Conservation (phyloP, 768 basidiomycete genomes). For the Boletus speciosus region DNA sequence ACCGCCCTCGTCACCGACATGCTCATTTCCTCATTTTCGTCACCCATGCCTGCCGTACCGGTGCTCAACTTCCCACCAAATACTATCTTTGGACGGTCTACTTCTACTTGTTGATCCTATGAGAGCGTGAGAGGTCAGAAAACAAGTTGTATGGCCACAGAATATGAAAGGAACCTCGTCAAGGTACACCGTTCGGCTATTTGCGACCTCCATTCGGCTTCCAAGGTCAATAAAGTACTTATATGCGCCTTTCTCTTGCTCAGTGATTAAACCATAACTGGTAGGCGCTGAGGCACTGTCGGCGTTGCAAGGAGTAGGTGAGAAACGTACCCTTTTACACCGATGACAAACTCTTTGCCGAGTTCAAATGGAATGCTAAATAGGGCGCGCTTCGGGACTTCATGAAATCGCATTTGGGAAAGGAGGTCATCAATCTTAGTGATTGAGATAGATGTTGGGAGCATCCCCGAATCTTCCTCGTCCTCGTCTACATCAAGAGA, state of each 20-base stretch:
- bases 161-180: conserved; percentile 50
- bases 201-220: conserved; percentile 73
- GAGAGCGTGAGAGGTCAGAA: conserved; percentile 6
- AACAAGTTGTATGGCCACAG: not conserved
- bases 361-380: conserved; percentile 83
- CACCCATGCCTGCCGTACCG: conserved; percentile 25
- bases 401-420: conserved; percentile 75
- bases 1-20: conserved; percentile 42
- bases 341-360: conserved; percentile 69
- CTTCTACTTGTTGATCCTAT: conserved; percentile 29
- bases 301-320: not conserved
- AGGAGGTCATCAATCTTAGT: conserved; percentile 75
- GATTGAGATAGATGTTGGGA: conserved; percentile 71
- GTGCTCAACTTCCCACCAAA: conserved; percentile 38
- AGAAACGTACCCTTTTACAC: conserved; percentile 69
- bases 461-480: conserved; percentile 47
- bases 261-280: conserved; percentile 86
- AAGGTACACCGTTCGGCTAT: conserved; percentile 65
- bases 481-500: conserved; percentile 42
- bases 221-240: conserved; percentile 81
- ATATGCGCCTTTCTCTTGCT: conserved; percentile 80
- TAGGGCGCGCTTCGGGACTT: conserved; percentile 76
- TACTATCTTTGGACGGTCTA: conserved; percentile 24
- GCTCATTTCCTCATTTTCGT: conserved; percentile 38
- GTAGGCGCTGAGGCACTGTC: conserved; percentile 3